phyloP scores from a whole-genome alignment of 208 protist genomes.

The Balamuthia mandrillaris region DNA sequence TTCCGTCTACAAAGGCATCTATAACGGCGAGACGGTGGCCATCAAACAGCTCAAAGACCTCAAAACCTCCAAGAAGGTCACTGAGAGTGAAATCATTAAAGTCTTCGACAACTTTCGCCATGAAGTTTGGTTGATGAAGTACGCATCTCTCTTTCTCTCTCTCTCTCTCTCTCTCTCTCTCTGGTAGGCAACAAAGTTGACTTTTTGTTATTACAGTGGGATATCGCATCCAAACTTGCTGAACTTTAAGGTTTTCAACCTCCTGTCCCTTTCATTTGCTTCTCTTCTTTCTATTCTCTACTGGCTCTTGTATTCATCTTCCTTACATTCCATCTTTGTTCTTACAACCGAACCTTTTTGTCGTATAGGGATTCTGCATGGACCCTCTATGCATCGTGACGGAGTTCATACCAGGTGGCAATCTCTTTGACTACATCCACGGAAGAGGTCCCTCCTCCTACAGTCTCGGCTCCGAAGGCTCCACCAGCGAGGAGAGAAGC shows the following conservation, averaged over 20 bases:
- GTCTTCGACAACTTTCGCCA: slow-evolving; percentile 31
- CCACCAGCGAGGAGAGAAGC: no score
- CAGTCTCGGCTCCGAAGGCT: no score
- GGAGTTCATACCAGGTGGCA: slow-evolving; percentile 13
- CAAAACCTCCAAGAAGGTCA: background rate
- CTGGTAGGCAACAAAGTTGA: no score
- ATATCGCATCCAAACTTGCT: slow-evolving; percentile 27
- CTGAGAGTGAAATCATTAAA: background rate
- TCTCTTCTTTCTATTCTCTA: no score
- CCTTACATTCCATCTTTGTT: no score
- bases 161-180: no score
- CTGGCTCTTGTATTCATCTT: no score
- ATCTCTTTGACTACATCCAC: background rate
- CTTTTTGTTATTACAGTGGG: no score
- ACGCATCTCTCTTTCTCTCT: no score
- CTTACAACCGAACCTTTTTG: no score
- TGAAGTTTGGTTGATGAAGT: slow-evolving; percentile 40
- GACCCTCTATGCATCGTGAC: slow-evolving; percentile 32
- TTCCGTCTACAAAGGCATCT: slow-evolving; percentile 43
- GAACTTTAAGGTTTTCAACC: background rate
- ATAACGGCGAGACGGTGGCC: slow-evolving; percentile 29
- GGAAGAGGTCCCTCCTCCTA: no score
- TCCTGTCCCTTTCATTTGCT: no score
- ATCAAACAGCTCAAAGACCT: background rate
- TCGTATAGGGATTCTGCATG: slow-evolving; percentile 3